Evolutionary conservation across 495 filamentous ascomycete species (phyloP).

Genomic region (Aspergillus diversus): DNA sequence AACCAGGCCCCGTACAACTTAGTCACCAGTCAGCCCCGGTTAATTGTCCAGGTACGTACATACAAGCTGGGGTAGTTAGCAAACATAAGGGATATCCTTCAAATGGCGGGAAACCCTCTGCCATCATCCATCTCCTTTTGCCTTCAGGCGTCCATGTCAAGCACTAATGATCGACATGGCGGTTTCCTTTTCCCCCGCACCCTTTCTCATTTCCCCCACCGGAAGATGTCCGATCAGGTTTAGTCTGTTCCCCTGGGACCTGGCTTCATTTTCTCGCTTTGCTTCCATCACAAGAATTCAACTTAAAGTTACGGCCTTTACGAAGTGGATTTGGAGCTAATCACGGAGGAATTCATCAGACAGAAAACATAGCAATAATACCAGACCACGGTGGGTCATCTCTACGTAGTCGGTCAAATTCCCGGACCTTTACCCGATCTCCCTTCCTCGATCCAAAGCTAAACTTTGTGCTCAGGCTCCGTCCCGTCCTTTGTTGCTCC

Average conservation of each 20-base stretch:
- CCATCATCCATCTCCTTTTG: neutral
- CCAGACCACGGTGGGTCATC: neutral
- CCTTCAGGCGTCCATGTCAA: neutral
- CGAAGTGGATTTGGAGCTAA: neutral
- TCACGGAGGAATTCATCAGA: neutral
- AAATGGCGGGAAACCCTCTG: neutral
- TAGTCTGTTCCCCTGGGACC: constrained; percentile 9
- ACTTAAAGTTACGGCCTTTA: neutral
- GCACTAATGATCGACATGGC: constrained; percentile 13
- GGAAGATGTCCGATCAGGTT: constrained; percentile 19
- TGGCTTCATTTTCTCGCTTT: constrained; percentile 3
- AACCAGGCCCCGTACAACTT: neutral
- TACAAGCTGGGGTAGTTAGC: neutral
- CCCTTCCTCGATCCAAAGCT: neutral
- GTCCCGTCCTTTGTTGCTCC: neutral
- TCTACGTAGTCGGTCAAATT: neutral
- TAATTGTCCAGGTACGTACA: neutral
- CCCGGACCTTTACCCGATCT: neutral
- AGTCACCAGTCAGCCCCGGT: neutral
- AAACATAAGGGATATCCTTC: neutral
- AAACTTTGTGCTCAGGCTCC: neutral
- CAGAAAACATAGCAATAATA: neutral
- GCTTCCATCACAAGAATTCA: constrained; percentile 13
- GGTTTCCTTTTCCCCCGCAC: constrained; percentile 10
- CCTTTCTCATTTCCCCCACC: constrained; percentile 18